These are phyloP conservation scores for Warburgia ugandensis DNA, from an alignment of 164 flowering plant species.

Conservation along the genomic window DNA sequence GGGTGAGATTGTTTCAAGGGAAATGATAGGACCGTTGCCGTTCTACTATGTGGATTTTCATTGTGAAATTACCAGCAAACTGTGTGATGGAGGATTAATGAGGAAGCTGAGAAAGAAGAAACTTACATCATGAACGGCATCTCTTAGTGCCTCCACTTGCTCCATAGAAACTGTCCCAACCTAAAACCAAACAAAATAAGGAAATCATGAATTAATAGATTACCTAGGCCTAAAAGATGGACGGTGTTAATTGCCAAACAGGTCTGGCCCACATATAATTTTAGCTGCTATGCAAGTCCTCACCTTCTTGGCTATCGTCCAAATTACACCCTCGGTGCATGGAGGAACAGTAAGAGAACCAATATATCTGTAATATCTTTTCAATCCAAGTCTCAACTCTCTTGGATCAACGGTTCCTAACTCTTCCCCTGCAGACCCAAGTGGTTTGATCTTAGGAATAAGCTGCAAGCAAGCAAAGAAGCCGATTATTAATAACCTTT, in stretches of 20 bases:
- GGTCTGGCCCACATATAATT: conserved; percentile 41
- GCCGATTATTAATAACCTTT: neutral
- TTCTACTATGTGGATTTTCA: too few species aligned
- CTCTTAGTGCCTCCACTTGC: conserved; percentile 45
- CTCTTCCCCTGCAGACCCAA: conserved; percentile 17
- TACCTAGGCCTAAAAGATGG: neutral
- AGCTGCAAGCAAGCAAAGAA: neutral
- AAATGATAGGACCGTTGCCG: too few species aligned
- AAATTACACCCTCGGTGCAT: conserved; percentile 63
- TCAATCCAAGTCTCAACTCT: conserved; percentile 41
- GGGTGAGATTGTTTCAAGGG: too few species aligned
- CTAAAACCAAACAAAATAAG: conserved; percentile 16
- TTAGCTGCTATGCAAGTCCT: too few species aligned
- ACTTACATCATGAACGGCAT: conserved; percentile 14
- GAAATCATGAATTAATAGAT: neutral
- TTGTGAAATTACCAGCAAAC: too few species aligned
- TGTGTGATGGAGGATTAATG: too few species aligned
- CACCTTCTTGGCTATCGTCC: conserved; percentile 63
- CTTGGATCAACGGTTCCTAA: conserved; percentile 45
- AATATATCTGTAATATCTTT: conserved; percentile 52
- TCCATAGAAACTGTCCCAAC: conserved; percentile 61
- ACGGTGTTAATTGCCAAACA: conserved; percentile 17
- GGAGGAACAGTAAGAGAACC: conserved; percentile 82
- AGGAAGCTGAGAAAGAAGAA: too few species aligned
- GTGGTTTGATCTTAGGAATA: conserved; percentile 1